Percentiles rank a stretch among this genome's conserved stretches.
These are phyloP conservation scores for Penicillium sp. DNA, from an alignment of 2,329 filamentous ascomycete species.

Conservation along the genomic window DNA sequence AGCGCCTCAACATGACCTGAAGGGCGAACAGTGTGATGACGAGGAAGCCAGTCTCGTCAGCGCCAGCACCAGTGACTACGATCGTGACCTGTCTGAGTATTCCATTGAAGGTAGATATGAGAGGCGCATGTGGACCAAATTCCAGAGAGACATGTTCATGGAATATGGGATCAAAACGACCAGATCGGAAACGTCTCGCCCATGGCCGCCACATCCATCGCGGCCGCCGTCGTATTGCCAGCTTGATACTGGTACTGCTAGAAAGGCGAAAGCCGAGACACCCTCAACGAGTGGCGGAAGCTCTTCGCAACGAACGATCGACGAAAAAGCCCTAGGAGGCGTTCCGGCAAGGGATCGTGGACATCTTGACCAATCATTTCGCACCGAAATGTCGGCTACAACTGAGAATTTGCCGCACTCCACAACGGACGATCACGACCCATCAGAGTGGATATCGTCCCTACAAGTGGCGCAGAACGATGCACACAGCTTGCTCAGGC, in stretches of 20 bases:
- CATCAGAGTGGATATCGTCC: slow-evolving; percentile 20
- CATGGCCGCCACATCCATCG: background rate
- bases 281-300: background rate
- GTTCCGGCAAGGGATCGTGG: background rate
- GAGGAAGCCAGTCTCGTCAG: background rate
- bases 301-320: slow-evolving; percentile 8
- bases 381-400: background rate
- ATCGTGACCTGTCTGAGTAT: slow-evolving; percentile 2
- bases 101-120: slow-evolving; percentile 4
- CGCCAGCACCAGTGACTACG: slow-evolving; percentile 12
- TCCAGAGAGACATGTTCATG: slow-evolving; percentile 21
- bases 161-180: slow-evolving; percentile 20
- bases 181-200: background rate
- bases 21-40: background rate
- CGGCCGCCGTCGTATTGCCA: background rate
- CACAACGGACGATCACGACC: background rate
- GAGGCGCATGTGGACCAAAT: slow-evolving; percentile 16
- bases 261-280: background rate
- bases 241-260: background rate
- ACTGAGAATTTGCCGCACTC: background rate
- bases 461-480: slow-evolving; percentile 19
- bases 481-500: slow-evolving; percentile 26
- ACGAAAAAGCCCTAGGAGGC: background rate
- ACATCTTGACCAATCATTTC: background rate
- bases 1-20: background rate